Percentiles rank a stretch among this genome's conserved stretches.
phyloP scores from a whole-genome alignment of 305 asterid genomes.

The Fraxinus greggii region DNA sequence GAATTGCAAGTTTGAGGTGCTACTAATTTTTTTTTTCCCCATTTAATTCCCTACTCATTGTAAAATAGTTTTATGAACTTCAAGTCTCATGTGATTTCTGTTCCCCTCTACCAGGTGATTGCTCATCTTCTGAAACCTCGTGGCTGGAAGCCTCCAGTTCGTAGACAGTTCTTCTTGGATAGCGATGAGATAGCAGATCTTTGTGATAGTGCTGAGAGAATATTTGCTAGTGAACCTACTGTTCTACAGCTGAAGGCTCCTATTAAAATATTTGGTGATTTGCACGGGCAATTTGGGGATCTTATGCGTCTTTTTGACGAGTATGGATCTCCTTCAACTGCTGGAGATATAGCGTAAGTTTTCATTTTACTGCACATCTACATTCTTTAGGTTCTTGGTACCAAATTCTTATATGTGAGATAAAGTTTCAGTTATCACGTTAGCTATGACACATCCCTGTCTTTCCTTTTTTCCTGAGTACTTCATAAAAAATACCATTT shows the following conservation, averaged over 20 bases:
- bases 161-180: constrained; percentile 91
- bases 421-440: constrained; percentile 15
- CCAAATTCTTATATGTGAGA: constrained; percentile 10
- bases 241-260: constrained; percentile 98
- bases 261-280: constrained; percentile 94
- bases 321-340: constrained; percentile 99
- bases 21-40: background rate
- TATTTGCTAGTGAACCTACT: constrained; percentile 90
- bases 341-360: constrained; percentile 97
- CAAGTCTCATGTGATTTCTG: constrained; percentile 18
- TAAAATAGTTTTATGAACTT: constrained; percentile 20
- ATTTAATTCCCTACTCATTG: constrained; percentile 5
- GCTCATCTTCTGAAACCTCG: constrained; percentile 96
- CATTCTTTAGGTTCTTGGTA: constrained; percentile 8
- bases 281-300: constrained; percentile 99
- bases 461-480: background rate
- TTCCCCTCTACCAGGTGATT: constrained; percentile 56
- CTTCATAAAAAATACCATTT: background rate
- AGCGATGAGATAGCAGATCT: constrained; percentile 98
- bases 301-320: constrained; percentile 98
- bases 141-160: constrained; percentile 99
- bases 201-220: constrained; percentile 93
- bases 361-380: constrained; percentile 6
- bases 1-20: background rate
- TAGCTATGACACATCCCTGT: background rate